Evolutionary conservation across 2,329 filamentous ascomycete genomes (phyloP), one percentile per base, ranked within the genome.

Genomic region (Monilinia fructigena): DNA sequence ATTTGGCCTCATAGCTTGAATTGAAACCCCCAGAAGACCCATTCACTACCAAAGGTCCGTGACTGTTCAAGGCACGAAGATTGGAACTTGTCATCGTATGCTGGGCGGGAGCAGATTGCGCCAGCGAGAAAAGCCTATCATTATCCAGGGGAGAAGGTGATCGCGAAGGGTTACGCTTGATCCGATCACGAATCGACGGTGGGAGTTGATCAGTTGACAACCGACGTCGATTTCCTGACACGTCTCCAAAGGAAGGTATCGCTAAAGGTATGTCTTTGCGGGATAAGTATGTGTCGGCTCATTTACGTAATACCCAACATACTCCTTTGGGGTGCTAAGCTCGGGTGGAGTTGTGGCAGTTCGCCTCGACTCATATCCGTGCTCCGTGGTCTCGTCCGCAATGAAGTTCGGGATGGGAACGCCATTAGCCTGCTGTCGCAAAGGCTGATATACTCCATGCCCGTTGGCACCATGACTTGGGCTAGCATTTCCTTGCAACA

Each of bases 321-420:
- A 76, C 54, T 76, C 74, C 66, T 74, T 76, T 11, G 73, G 70
- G 10, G 67, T 69, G 52, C 62, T 67, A 28, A 75, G 71, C 18
- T 74, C 74, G 38, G 74, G 70, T 23, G 72, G 67, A n/a, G 68
- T 71, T 26, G 68, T 71, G 26, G 71, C 61, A 50, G 70, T 64
- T 60, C 61, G 63, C 45, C 62, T 45, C 55, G 63, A 68, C 23
- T 72, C 72, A 63, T 68, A 70, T 20, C 55, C 56, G 56, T 66
- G 52, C 4, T 75, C 74, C 3, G 61, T 55, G 68, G 69, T 76
- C 61, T 84, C 86, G 68, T 87, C 84, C 0, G 85, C 78, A 52
- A 83, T 82, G 70, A 86, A 86, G 72, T 80, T 85, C 4, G 85
- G 82, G 16, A 86, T 81, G 2, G 81, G 74, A 16, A 82, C 75